Evolutionary conservation across 2,329 filamentous ascomycete species (phyloP).

Genomic region (Xylaria arbuscula): DNA sequence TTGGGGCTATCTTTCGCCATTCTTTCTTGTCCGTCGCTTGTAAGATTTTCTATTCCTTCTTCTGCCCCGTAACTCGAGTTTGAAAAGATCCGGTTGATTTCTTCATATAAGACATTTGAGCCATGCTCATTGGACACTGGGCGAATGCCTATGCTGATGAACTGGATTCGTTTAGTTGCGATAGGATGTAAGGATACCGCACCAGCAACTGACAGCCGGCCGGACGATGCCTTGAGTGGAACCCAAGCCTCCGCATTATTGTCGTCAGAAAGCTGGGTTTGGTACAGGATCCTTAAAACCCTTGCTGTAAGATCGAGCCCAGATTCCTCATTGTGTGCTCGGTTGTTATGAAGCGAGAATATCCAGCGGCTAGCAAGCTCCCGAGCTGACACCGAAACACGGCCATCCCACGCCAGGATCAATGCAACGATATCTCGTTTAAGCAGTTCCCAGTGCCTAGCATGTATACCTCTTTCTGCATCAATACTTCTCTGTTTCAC

Average conservation of each 20-base stretch:
- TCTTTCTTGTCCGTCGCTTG: conserved; percentile 48
- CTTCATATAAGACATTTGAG: conserved; percentile 76
- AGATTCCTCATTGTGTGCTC: conserved; percentile 32
- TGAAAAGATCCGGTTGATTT: conserved; percentile 80
- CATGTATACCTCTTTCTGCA: conserved; percentile 61
- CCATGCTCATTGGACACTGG: conserved; percentile 69
- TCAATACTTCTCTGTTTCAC: conserved; percentile 78
- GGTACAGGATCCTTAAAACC: conserved; percentile 67
- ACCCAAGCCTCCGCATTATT: conserved; percentile 72
- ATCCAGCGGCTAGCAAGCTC: conserved; percentile 59
- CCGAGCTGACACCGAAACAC: conserved; percentile 67
- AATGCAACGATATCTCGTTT: conserved; percentile 69
- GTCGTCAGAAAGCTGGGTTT: conserved; percentile 71
- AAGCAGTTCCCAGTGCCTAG: conserved; percentile 74
- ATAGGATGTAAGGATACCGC: conserved; percentile 77
- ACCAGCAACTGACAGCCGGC: conserved; percentile 72
- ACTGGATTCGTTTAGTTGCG: conserved; percentile 79
- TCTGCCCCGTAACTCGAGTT: conserved; percentile 79
- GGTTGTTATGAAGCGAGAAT: conserved; percentile 51
- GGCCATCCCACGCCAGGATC: conserved; percentile 74
- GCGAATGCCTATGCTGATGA: conserved; percentile 80
- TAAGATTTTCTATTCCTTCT: conserved; percentile 59
- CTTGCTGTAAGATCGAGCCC: conserved; percentile 38
- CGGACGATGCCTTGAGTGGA: conserved; percentile 72
- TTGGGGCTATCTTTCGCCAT: conserved; percentile 42